Conservation (phyloP, 768 basidiomycete species). For the Mycena vitilis region DNA sequence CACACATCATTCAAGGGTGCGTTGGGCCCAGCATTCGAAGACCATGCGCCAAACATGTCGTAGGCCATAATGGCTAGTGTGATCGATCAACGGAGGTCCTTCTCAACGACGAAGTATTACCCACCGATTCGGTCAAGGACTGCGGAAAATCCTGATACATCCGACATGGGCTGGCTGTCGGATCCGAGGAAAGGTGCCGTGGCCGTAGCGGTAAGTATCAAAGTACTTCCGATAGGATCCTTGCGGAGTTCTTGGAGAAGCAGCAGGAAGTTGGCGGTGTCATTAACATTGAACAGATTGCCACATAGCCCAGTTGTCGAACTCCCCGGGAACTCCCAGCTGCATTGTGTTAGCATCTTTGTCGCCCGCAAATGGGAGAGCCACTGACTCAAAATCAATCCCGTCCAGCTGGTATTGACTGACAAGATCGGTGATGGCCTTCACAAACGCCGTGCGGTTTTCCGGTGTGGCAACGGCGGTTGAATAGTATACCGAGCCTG, state of each 20-base stretch:
- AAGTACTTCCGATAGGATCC: constrained; percentile 39
- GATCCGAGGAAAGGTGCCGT: constrained; percentile 72
- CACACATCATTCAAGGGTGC: constrained; percentile 86
- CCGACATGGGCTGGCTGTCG: constrained; percentile 63
- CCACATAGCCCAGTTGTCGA: too few species aligned
- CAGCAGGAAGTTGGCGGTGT: constrained; percentile 81
- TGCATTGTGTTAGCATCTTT: constrained; percentile 37
- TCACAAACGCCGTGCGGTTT: constrained; percentile 70
- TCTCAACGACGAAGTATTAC: too few species aligned
- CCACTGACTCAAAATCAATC: constrained; percentile 59
- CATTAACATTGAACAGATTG: too few species aligned
- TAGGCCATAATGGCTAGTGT: too few species aligned
- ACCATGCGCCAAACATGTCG: constrained; percentile 68
- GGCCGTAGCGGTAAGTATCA: constrained; percentile 80
- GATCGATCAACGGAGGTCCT: too few species aligned
- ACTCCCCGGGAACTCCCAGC: constrained; percentile 95
- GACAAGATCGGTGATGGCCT: constrained; percentile 62
- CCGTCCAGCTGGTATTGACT: constrained; percentile 65
- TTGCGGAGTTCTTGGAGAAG: constrained; percentile 78
- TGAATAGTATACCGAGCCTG: constrained; percentile 72
- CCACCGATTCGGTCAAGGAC: constrained; percentile 41
- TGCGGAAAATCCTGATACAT: constrained; percentile 74
- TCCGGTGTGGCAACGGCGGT: constrained; percentile 61
- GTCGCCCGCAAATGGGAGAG: too few species aligned
- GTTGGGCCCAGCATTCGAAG: constrained; percentile 77